These are phyloP conservation scores for Fusarium xyrophilum DNA, from an alignment of 2,329 filamentous ascomycete genomes.

Conservation along the genomic window DNA sequence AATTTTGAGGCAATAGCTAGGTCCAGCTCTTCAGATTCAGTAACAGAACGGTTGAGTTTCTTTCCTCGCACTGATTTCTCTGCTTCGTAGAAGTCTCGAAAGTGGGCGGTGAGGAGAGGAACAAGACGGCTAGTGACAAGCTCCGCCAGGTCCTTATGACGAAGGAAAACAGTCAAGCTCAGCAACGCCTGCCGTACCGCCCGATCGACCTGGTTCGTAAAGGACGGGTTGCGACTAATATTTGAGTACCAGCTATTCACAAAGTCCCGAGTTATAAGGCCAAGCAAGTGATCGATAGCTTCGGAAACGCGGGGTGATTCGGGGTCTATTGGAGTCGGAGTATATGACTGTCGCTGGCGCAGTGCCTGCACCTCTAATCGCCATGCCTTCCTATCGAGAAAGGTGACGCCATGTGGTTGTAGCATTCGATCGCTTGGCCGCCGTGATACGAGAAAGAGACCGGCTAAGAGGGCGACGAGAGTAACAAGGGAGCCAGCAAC, in stretches of 20 bases:
- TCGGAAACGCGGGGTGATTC: conserved; percentile 79
- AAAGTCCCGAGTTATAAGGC: conserved; percentile 81
- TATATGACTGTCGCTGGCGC: conserved; percentile 70
- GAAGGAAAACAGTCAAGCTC: conserved; percentile 74
- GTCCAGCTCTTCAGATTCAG: conserved; percentile 95
- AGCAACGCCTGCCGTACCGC: conserved; percentile 75
- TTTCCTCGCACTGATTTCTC: conserved; percentile 86
- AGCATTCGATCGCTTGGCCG: conserved; percentile 52
- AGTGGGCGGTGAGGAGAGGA: conserved; percentile 85
- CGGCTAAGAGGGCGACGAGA: conserved; percentile 61
- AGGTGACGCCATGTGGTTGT: conserved; percentile 59
- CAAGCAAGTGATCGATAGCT: conserved; percentile 79
- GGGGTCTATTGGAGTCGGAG: conserved; percentile 73
- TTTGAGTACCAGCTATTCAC: conserved; percentile 86
- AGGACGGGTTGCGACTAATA: conserved; percentile 82
- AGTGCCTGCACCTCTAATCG: conserved; percentile 71
- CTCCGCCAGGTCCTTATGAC: conserved; percentile 82
- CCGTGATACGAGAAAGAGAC: conserved; percentile 62
- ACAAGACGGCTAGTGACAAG: conserved; percentile 81
- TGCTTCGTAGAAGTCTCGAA: conserved; percentile 89
- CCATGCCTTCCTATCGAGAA: conserved; percentile 72
- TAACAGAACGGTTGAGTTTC: conserved; percentile 86
- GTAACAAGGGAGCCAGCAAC: conserved; percentile 69
- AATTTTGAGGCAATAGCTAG: conserved; percentile 96
- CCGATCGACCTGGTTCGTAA: conserved; percentile 86